Percentiles rank a stretch among this genome's conserved stretches.
Evolutionary conservation across 371 early-diverging fungal species (phyloP).

Genomic region (Paraphysoderma sedebokerense): DNA sequence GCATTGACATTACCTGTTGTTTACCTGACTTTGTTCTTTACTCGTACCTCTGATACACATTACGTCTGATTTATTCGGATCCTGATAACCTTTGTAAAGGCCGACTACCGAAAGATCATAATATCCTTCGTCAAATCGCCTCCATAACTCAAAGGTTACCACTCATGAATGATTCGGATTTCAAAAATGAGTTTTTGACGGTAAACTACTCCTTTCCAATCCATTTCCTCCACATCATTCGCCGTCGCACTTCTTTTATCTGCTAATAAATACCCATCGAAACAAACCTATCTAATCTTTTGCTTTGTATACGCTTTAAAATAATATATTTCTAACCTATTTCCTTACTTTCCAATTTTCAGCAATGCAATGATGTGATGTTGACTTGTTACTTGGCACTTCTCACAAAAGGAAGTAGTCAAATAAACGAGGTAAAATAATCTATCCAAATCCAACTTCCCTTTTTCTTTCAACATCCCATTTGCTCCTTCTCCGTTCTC

Average conservation of each 20-base stretch:
- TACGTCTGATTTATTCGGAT: no score
- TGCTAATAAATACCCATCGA: neutral
- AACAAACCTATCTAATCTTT: no score
- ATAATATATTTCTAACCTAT: neutral
- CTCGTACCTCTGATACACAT: no score
- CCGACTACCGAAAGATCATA: conserved; percentile 45
- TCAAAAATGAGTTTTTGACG: conserved; percentile 46
- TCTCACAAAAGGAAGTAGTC: conserved; percentile 56
- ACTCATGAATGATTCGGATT: conserved; percentile 42
- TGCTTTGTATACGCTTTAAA: no score
- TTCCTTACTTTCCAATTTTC: neutral
- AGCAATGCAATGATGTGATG: conserved; percentile 70
- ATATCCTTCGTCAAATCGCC: conserved; percentile 55
- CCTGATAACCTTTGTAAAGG: conserved; percentile 9
- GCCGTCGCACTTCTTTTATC: no score
- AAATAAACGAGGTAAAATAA: conserved; percentile 39
- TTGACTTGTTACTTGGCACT: conserved; percentile 54
- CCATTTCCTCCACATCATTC: neutral
- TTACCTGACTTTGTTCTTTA: neutral
- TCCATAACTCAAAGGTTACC: conserved; percentile 54
- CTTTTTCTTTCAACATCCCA: neutral
- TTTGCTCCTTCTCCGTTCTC: neutral
- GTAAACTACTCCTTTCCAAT: no score
- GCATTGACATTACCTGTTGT: neutral
- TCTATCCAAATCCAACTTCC: neutral